Conservation (phyloP, 768 basidiomycete genomes). For the Chalciporus sphaerocephalus region DNA sequence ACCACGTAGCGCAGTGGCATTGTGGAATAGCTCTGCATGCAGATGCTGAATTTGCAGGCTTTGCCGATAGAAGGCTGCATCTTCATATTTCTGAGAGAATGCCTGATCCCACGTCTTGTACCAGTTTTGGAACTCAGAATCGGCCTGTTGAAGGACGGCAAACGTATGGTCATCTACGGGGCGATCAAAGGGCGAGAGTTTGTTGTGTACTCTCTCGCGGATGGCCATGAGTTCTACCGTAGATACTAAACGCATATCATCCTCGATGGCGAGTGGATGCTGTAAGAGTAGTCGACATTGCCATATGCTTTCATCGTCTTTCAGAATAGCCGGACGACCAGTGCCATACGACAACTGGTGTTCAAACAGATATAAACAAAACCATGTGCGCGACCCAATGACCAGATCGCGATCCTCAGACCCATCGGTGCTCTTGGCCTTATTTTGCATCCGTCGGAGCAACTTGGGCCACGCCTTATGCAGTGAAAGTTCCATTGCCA, state of each 20-base stretch:
- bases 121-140: conserved; percentile 77
- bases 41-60: conserved; percentile 82
- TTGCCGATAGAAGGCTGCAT: conserved; percentile 85
- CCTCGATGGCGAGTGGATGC: conserved; percentile 86
- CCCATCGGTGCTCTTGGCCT: conserved; percentile 44
- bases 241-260: conserved; percentile 92
- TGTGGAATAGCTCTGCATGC: conserved; percentile 83
- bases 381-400: conserved; percentile 83
- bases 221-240: conserved; percentile 91
- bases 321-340: conserved; percentile 86
- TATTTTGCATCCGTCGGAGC: conserved; percentile 69
- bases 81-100: conserved; percentile 78
- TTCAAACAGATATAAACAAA: conserved; percentile 89
- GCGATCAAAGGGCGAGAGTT: conserved; percentile 72
- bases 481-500: conserved; percentile 93
- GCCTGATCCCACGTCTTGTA: conserved; percentile 74
- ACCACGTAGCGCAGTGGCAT: conserved; percentile 75
- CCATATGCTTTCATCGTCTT: conserved; percentile 87
- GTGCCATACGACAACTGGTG: conserved; percentile 97
- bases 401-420: conserved; percentile 75
- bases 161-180: conserved; percentile 74
- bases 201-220: conserved; percentile 81
- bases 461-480: conserved; percentile 90
- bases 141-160: conserved; percentile 64
- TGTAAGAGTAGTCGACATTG: conserved; percentile 75